A percentile compares a stretch with the other conserved stretches of the same genome.
phyloP scores from a whole-genome alignment of 768 basidiomycete genomes.

The Podaxis sp. region DNA sequence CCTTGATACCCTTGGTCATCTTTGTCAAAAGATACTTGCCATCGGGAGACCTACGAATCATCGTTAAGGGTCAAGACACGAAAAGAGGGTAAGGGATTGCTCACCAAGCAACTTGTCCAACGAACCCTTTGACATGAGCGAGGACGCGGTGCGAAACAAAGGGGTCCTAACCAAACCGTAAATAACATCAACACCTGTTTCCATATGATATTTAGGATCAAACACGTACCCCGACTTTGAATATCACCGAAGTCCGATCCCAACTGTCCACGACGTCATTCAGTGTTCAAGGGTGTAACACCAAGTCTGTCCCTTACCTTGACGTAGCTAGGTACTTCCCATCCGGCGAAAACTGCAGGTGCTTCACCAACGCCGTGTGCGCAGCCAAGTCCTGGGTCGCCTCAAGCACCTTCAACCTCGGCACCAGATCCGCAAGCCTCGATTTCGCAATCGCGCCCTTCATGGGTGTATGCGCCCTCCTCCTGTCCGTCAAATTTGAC shows the following conservation, averaged over 20 bases:
- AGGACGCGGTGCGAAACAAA: slow-evolving; percentile 61
- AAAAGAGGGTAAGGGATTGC: slow-evolving; percentile 3
- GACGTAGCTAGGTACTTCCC: slow-evolving; percentile 74
- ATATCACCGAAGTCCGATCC: slow-evolving; percentile 69
- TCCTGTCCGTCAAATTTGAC: slow-evolving; percentile 1
- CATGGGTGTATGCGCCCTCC: background rate
- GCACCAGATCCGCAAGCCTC: slow-evolving; percentile 53
- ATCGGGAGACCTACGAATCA: slow-evolving; percentile 52
- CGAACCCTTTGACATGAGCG: slow-evolving; percentile 69
- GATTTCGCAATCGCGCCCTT: slow-evolving; percentile 27
- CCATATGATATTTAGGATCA: background rate
- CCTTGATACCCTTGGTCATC: slow-evolving; percentile 59
- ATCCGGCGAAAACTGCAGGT: slow-evolving; percentile 76
- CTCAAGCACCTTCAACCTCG: slow-evolving; percentile 52
- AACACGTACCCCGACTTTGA: slow-evolving; percentile 55
- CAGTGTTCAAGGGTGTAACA: background rate
- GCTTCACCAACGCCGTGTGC: slow-evolving; percentile 66
- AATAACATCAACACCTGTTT: slow-evolving; percentile 5
- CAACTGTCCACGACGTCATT: slow-evolving; percentile 39
- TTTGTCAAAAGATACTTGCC: slow-evolving; percentile 65
- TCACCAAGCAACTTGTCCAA: slow-evolving; percentile 75
- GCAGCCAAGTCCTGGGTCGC: slow-evolving; percentile 60
- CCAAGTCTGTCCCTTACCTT: slow-evolving; percentile 36
- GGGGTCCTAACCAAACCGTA: slow-evolving; percentile 40
- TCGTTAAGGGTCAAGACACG: background rate